Evolutionary conservation across 805 yeast species (phyloP).

Genomic region (Candida tallmaniae): DNA sequence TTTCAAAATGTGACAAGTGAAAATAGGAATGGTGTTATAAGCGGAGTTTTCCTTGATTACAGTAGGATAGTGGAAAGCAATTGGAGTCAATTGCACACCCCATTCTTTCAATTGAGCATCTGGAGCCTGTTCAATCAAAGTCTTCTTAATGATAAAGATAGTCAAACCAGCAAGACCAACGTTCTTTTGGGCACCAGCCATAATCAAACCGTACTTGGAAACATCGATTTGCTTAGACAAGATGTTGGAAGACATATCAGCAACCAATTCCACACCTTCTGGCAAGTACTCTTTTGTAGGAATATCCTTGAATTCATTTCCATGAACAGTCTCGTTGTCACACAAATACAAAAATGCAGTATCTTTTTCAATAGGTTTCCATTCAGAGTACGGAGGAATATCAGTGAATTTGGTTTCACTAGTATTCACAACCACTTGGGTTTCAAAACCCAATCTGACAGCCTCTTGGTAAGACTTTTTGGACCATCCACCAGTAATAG

Average conservation of each 20-base stretch:
- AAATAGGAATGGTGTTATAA: constrained; percentile 93
- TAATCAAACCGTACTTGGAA: constrained; percentile 77
- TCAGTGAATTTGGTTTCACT: constrained; percentile 56
- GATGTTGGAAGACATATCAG: constrained; percentile 93
- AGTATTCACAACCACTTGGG: constrained; percentile 64
- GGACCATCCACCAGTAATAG: constrained; percentile 94
- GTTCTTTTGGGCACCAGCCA: constrained; percentile 99
- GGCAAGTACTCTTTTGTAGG: constrained; percentile 57
- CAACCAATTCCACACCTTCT: constrained; percentile 72
- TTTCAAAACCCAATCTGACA: constrained; percentile 69
- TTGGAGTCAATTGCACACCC: constrained; percentile 78
- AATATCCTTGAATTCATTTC: constrained; percentile 66
- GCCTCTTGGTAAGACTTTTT: constrained; percentile 87
- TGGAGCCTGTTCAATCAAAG: constrained; percentile 62
- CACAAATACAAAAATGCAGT: constrained; percentile 86
- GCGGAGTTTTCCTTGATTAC: constrained; percentile 87
- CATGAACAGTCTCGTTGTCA: constrained; percentile 97
- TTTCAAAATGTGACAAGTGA: constrained; percentile 81
- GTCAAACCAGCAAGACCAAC: constrained; percentile 96
- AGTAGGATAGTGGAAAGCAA: constrained; percentile 82
- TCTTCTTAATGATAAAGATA: constrained; percentile 82
- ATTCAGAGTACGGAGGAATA: constrained; percentile 61
- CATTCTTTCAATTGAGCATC: constrained; percentile 56
- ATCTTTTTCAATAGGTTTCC: constrained; percentile 54
- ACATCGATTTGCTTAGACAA: constrained; percentile 79